Evolutionary conservation across 2,329 filamentous ascomycete genomes (phyloP).

Genomic region (Aspergillus puulaauensis): DNA sequence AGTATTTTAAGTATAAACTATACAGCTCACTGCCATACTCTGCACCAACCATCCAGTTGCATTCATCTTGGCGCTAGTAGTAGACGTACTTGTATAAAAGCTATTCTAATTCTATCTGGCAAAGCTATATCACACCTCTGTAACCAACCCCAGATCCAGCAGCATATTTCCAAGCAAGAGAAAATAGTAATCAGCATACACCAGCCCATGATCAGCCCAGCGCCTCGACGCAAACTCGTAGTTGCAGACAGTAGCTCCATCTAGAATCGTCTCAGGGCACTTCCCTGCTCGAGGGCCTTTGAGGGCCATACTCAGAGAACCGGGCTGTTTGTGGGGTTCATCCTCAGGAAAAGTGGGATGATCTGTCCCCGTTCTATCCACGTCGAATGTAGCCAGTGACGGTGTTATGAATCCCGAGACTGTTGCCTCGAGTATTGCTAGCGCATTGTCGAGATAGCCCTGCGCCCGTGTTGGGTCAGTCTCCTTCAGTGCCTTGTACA

Average conservation of each 20-base stretch:
- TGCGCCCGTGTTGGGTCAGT: neutral
- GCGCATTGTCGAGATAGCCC: conserved; percentile 4
- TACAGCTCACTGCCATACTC: too few relatives aligned
- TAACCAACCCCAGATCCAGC: conserved; percentile 25
- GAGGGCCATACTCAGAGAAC: neutral
- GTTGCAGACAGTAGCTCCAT: conserved; percentile 44
- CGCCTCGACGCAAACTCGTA: conserved; percentile 41
- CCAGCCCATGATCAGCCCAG: conserved; percentile 42
- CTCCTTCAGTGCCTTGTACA: conserved; percentile 31
- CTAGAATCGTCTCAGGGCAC: conserved; percentile 43
- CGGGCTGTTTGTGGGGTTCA: neutral
- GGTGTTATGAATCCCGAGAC: conserved; percentile 13
- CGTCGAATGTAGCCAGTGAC: neutral
- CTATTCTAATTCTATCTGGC: too few relatives aligned
- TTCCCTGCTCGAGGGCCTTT: neutral
- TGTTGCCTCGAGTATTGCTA: conserved; percentile 10
- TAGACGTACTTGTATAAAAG: too few relatives aligned
- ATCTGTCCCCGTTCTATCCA: neutral
- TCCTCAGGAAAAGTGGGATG: neutral
- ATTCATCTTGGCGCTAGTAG: too few relatives aligned
- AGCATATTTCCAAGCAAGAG: conserved; percentile 45
- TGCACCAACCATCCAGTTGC: too few relatives aligned
- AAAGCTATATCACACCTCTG: too few relatives aligned
- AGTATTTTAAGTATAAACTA: too few relatives aligned
- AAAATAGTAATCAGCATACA: conserved; percentile 46